Evolutionary conservation across 2,329 filamentous ascomycete species (phyloP).

Genomic region (Stachybotrys elegans): DNA sequence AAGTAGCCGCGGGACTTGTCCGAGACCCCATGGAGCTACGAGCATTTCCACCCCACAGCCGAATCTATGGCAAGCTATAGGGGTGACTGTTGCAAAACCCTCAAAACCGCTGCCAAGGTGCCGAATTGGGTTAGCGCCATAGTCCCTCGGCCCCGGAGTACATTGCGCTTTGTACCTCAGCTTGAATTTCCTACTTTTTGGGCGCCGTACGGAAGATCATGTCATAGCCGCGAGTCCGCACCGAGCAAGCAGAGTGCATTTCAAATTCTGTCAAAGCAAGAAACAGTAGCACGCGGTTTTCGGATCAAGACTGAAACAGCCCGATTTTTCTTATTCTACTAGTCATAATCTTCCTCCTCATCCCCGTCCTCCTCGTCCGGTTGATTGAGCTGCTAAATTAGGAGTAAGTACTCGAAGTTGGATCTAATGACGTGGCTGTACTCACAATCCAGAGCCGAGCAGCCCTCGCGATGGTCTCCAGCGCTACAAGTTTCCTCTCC

Average conservation of each 20-base stretch:
- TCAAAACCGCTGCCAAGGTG: background rate
- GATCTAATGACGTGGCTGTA: background rate
- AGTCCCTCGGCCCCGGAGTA: background rate
- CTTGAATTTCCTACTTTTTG: background rate
- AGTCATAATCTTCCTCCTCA: background rate
- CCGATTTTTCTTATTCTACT: background rate
- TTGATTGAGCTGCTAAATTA: background rate
- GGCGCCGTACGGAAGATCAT: background rate
- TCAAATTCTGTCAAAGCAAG: background rate
- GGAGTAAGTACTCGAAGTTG: background rate
- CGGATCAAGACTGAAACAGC: background rate
- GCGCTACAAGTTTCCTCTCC: background rate
- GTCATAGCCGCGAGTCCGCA: background rate
- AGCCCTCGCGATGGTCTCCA: background rate
- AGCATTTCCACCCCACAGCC: too few species aligned
- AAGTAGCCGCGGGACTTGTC: too few species aligned
- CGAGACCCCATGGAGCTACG: too few species aligned
- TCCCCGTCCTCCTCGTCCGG: background rate
- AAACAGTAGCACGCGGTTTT: background rate
- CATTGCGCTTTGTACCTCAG: background rate
- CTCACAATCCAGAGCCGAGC: conserved; percentile 1
- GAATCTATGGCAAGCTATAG: background rate
- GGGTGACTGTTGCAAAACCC: background rate
- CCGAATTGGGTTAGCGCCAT: background rate
- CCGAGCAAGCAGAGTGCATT: background rate